These are phyloP conservation scores for Nannizziopsis barbatae DNA, from an alignment of 2,329 filamentous ascomycete species.

Conservation along the genomic window DNA sequence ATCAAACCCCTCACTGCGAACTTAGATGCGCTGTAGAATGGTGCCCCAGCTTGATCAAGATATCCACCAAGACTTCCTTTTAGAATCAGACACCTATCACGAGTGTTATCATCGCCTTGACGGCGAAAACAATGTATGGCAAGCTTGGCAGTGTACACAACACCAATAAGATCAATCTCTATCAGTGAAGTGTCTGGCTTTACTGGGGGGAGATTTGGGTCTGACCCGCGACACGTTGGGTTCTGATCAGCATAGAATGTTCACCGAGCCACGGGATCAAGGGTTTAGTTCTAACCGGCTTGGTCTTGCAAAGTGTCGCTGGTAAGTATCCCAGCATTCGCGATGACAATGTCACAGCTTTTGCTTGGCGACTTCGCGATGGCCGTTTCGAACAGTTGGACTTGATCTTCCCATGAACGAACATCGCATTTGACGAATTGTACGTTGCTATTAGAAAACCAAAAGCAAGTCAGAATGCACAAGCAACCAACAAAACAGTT, in stretches of 20 bases:
- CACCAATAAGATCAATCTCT: slow-evolving; percentile 34
- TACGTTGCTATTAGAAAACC: slow-evolving; percentile 8
- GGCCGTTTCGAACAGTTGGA: slow-evolving; percentile 22
- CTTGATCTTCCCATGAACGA: slow-evolving; percentile 25
- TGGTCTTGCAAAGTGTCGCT: slow-evolving; percentile 23
- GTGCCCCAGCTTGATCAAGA: slow-evolving; percentile 23
- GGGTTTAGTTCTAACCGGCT: slow-evolving; percentile 11
- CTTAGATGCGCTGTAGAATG: slow-evolving; percentile 30
- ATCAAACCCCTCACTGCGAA: slow-evolving; percentile 32
- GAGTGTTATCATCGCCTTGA: slow-evolving; percentile 20
- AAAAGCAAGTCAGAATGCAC: background rate
- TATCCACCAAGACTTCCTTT: slow-evolving; percentile 29
- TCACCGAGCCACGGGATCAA: background rate
- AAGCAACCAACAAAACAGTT: background rate
- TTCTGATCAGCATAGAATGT: background rate
- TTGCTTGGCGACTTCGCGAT: slow-evolving; percentile 19
- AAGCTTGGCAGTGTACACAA: slow-evolving; percentile 39
- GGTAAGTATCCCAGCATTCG: slow-evolving; percentile 26
- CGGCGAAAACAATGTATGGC: slow-evolving; percentile 32
- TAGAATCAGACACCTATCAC: slow-evolving; percentile 25
- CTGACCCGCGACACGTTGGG: slow-evolving; percentile 3
- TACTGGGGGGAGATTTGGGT: slow-evolving; percentile 9
- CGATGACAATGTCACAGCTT: slow-evolving; percentile 24
- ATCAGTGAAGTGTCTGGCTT: slow-evolving; percentile 28
- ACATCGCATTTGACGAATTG: slow-evolving; percentile 26